Evolutionary conservation across 2,329 filamentous ascomycete genomes (phyloP), one percentile per base, ranked within the genome.

Genomic region (Nemania diffusa): DNA sequence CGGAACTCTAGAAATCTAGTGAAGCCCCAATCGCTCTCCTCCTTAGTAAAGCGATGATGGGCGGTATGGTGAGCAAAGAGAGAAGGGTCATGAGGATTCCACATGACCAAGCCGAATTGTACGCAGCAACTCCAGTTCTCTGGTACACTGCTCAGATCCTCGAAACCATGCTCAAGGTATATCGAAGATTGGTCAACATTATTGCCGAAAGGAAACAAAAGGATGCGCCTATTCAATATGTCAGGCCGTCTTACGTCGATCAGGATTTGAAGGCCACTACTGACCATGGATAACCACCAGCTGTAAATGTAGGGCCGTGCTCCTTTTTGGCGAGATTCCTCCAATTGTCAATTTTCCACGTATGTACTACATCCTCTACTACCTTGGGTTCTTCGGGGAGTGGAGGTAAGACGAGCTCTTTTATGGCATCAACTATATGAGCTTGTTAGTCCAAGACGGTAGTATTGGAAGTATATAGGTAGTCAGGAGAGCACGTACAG

Each of bases 21-120:
- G 79, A 99, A 99, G 1, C 96, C 96, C 96, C 96, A 99, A 76
- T 99, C 96, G 26, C 93, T 94, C 80, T 99, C 96, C 50, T 98
- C 96, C 70, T 92, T 92, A 3, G 94, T 98, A 80, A 98, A 99
- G 66, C 96, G 91, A 78, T 99, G 96, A 73, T 94, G 93, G n/a
- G 96, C 96, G 50, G 84, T 87, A 83, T 93, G 90, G 74, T 97
- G 92, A 57, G 86, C 85, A 79, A 91, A 93, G 73, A 97, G 87
- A 69, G 89, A 90, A n/a, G 96, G 95, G 74, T 97, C 93, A 76
- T 95, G 93, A 52, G 91, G 91, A 79, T 98, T 99, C 91, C 93
- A 97, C 62, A 99, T 84, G 4, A 98, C 95, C 56, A 99, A 85
- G 65, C 92, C 91, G 80, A 99, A 99, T 78, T 98, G 96, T 51